A percentile compares a stretch with the other conserved stretches of the same genome.
Evolutionary conservation across 2,329 filamentous ascomycete genomes (phyloP).

Genomic region (Sphaerostilbella broomeana): DNA sequence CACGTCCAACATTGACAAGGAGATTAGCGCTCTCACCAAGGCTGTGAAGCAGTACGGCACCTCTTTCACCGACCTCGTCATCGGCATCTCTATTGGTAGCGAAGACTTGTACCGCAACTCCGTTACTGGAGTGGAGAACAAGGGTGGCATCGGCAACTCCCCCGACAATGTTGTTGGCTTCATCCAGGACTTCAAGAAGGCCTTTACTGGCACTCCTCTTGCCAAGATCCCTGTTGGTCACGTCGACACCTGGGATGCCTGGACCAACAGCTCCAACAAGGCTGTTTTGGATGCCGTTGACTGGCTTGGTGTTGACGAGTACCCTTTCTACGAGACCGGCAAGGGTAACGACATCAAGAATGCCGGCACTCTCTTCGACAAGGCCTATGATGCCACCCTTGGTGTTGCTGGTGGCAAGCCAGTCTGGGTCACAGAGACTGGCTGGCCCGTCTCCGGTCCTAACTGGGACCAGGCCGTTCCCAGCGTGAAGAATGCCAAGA

Average conservation of each 20-base stretch:
- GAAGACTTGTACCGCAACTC: constrained; percentile 61
- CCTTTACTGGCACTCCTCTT: constrained; percentile 42
- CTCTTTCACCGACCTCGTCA: constrained; percentile 49
- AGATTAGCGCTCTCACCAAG: constrained; percentile 53
- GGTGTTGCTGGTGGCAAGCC: constrained; percentile 45
- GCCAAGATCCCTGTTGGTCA: constrained; percentile 52
- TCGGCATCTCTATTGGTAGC: constrained; percentile 59
- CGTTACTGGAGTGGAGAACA: constrained; percentile 55
- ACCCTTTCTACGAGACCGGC: constrained; percentile 58
- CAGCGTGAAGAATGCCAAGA: constrained; percentile 51
- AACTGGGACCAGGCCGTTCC: constrained; percentile 49
- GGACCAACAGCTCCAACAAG: constrained; percentile 53
- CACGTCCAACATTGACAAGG: constrained; percentile 47
- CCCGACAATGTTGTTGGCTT: constrained; percentile 56
- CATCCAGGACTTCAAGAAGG: constrained; percentile 57
- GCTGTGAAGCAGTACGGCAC: constrained; percentile 49
- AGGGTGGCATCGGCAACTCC: constrained; percentile 53
- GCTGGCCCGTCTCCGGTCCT: constrained; percentile 54
- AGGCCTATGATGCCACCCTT: constrained; percentile 37
- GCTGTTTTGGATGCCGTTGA: constrained; percentile 56
- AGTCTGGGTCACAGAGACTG: constrained; percentile 59
- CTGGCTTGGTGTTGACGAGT: constrained; percentile 59
- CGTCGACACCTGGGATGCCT: constrained; percentile 62
- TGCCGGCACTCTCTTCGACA: constrained; percentile 47
- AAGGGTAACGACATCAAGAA: constrained; percentile 51